Evolutionary conservation across 2,329 filamentous ascomycete genomes (phyloP), one percentile per base, ranked within the genome.

Genomic region (Mycocentrospora acerina): DNA sequence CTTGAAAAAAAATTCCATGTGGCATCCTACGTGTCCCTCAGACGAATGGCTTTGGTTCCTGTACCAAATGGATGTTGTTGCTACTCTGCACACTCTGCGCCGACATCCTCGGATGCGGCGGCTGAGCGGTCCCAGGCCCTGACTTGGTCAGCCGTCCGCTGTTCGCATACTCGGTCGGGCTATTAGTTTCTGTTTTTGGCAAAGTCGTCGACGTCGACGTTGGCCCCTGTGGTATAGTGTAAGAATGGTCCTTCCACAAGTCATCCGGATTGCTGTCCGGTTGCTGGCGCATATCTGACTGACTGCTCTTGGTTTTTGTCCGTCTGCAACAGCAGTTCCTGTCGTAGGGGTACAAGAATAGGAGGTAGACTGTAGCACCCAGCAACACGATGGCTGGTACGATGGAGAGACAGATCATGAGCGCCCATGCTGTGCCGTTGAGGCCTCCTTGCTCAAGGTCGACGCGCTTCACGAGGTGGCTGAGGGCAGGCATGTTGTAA

Each of bases 311-410:
- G 19, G 5, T 22, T 46, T 55, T 56, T 36, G 52, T 50, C 17
- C 45, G 52, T 14, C 44, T 48, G 46, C 55, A 59, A 31, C 53
- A 59, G 37, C 53, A 57, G 35, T 48, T 55, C 27, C 55, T 44
- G 9, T 48, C 44, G 19, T 22, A 22, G 28, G 49, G 40, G 31
- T 59, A 59, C 34, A 46, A 48, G 42, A 54, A 57, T n/a, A 64
- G 50, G 4, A 60, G 52, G 47, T 53, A 64, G 18, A 53, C 37
- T 17, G 57, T 53, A 4, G 55, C 44, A 41, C 55, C 57, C 32
- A 53, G 42, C 17, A 56, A 35, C 17, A 53, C 46, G 25, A 62
- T 45, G 31, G 49, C 47, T 13, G 59, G 59, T 11, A 62, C 29
- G 10, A 60, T 35, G 31, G 53, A 57, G 7, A 61, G 30, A 16